Conservation (phyloP, 2,329 filamentous ascomycete species). For the Colletotrichum sublineola region DNA sequence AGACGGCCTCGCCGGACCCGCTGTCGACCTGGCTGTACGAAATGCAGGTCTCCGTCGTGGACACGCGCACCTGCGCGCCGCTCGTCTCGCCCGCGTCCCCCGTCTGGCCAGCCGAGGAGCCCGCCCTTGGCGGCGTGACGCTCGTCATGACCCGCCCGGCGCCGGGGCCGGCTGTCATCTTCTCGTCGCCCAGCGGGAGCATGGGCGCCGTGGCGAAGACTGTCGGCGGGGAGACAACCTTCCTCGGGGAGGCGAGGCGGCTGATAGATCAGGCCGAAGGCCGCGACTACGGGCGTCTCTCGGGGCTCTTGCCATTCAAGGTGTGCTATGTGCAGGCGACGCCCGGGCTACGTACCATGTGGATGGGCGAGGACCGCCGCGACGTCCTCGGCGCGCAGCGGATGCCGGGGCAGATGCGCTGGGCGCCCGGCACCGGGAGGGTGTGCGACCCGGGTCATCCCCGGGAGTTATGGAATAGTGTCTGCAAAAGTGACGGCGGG, state of each 20-base stretch:
- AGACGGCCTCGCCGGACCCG: conserved; percentile 44
- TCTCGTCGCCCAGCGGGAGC: conserved; percentile 14
- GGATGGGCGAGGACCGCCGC: conserved; percentile 58
- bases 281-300: conserved; percentile 50
- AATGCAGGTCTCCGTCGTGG: conserved; percentile 51
- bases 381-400: conserved; percentile 58
- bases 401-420: conserved; percentile 54
- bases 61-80: conserved; percentile 46
- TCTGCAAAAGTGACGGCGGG: conserved; percentile 17
- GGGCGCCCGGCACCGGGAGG: conserved; percentile 38
- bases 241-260: background rate
- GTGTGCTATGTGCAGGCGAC: conserved; percentile 57
- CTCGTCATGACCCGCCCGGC: conserved; percentile 36
- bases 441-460: conserved; percentile 35
- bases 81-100: conserved; percentile 44
- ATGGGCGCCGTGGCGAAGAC: conserved; percentile 14
- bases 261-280: conserved; percentile 37
- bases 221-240: conserved; percentile 7
- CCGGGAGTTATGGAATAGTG: conserved; percentile 17
- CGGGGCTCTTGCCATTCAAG: conserved; percentile 58
- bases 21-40: conserved; percentile 50
- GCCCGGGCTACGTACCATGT: conserved; percentile 53
- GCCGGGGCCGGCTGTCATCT: background rate
- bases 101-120: conserved; percentile 42
- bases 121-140: conserved; percentile 39